A percentile compares a stretch with the other conserved stretches of the same genome.
Conservation (phyloP, 2,329 filamentous ascomycete genomes). For the Chrysoporthe deuterocubensis region DNA sequence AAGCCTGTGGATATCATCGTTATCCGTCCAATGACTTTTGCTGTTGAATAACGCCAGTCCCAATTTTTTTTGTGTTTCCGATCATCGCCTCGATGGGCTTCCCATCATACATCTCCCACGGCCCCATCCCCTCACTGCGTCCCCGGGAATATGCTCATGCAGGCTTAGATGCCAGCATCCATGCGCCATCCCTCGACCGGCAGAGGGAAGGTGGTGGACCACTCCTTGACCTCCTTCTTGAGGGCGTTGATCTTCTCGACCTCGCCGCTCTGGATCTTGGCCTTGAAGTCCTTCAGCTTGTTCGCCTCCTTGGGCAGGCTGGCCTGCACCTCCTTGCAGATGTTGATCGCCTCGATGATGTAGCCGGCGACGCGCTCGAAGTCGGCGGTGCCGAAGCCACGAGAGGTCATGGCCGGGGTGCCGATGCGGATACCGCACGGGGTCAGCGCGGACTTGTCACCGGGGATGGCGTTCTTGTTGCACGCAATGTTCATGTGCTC, state of each 20-base stretch:
- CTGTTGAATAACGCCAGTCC: constrained; percentile 29
- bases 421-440: constrained; percentile 95
- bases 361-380: constrained; percentile 89
- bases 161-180: constrained; percentile 60
- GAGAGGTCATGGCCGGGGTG: constrained; percentile 94
- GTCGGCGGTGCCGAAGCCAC: constrained; percentile 90
- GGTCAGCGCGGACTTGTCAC: constrained; percentile 95
- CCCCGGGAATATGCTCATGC: background rate
- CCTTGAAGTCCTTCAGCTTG: constrained; percentile 99
- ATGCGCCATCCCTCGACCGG: constrained; percentile 76
- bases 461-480: constrained; percentile 99
- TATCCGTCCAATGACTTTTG: constrained; percentile 29
- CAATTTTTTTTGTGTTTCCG: constrained; percentile 2
- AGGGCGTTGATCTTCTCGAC: constrained; percentile 81
- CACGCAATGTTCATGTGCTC: constrained; percentile 98
- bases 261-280: constrained; percentile 79
- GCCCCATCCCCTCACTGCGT: constrained; percentile 18
- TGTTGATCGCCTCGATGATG: constrained; percentile 86
- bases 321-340: constrained; percentile 86
- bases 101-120: constrained; percentile 2
- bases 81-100: background rate
- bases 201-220: constrained; percentile 90
- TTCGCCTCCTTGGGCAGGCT: constrained; percentile 93
- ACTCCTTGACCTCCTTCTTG: constrained; percentile 85
- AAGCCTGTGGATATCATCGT: constrained; percentile 30